Base-by-base conservation (phyloP, 1,284 basidiomycete genomes). In the Microbotryum scabiosae region DNA sequence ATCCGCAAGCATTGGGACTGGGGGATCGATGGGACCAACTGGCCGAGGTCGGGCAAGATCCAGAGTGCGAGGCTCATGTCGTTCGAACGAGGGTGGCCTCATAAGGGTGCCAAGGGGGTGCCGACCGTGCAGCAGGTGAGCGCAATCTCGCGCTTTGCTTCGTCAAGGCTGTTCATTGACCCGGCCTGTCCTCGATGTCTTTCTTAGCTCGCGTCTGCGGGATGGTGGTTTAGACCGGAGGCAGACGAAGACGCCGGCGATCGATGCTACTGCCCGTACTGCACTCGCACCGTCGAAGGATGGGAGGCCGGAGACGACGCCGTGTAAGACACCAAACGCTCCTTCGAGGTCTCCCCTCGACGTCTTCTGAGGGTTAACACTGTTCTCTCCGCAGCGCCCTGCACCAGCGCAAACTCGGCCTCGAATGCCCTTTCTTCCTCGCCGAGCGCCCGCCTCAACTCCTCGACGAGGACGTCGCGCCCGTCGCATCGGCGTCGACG, bases 241-340 rank as follows among this genome's bases (percentile, higher is more conserved):
- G 4, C 25, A 3, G 53, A 36, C 5, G 54, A 46, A 5, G 63
- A 64, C 20, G 50, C 56, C 3, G 32, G n/a, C 10, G 65, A 67
- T 36, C 45, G 44, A 12, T 60, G 58, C 28, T 52, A 36, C 2
- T 67, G 65, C 54, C 55, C 56, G 3, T 65, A 62, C 54, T 67
- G 65, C 54, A 50, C 44, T 6, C 65, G 65, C 5, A 59, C 48
- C 4, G 60, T 65, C 44, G 60, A 62, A n/a, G 63, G 63, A 0
- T 67, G 65, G 65, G 65, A 65, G 28, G 50, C 43, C 8, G 65
- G 63, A 3, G 65, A 67, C 45, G 63, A 65, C 41, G 63, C 65
- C 2, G 21, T 64, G 65, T 64, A 46, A 44, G 65, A 53, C 12
- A 44, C 16, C 21, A n/a, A 5, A 12, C 32, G 3, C 41, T 28